Conservation (phyloP, 441 rosid genomes). For the Populus hybrid region DNA sequence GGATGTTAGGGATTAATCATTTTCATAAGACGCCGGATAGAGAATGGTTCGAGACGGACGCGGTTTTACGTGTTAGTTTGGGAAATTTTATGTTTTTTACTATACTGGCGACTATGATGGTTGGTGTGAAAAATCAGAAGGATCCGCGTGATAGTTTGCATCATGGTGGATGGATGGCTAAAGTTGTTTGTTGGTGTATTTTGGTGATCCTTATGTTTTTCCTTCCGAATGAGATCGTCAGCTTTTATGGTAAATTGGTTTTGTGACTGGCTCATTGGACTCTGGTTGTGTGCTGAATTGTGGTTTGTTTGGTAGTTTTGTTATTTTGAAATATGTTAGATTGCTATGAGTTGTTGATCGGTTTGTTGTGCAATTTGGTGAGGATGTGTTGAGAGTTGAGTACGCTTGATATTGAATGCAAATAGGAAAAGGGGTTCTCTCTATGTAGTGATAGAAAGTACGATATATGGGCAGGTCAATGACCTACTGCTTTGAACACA, state of each 20-base stretch:
- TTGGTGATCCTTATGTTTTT: slow-evolving; percentile 86
- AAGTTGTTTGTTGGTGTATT: slow-evolving; percentile 73
- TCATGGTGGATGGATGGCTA: slow-evolving; percentile 99
- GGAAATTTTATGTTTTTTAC: slow-evolving; percentile 91
- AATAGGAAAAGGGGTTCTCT: background rate
- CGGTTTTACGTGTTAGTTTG: slow-evolving; percentile 90
- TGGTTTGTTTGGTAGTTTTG: too few relatives aligned
- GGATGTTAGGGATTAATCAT: slow-evolving; percentile 77
- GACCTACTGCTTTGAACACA: background rate
- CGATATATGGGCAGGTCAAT: background rate
- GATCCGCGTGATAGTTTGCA: slow-evolving; percentile 93
- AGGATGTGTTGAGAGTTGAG: background rate
- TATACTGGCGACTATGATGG: slow-evolving; percentile 59
- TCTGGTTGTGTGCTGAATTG: too few relatives aligned
- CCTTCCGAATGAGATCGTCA: slow-evolving; percentile 78
- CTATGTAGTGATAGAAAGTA: background rate
- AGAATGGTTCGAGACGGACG: slow-evolving; percentile 95
- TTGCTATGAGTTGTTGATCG: background rate
- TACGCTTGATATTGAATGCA: background rate
- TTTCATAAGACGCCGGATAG: slow-evolving; percentile 76
- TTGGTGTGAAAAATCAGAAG: slow-evolving; percentile 84
- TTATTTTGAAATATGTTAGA: too few relatives aligned
- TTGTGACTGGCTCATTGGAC: too few relatives aligned
- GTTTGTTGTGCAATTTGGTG: background rate
- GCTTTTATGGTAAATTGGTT: slow-evolving; percentile 62